phyloP scores from a whole-genome alignment of 1,284 basidiomycete species.

The Cystobasidium pallidum region DNA sequence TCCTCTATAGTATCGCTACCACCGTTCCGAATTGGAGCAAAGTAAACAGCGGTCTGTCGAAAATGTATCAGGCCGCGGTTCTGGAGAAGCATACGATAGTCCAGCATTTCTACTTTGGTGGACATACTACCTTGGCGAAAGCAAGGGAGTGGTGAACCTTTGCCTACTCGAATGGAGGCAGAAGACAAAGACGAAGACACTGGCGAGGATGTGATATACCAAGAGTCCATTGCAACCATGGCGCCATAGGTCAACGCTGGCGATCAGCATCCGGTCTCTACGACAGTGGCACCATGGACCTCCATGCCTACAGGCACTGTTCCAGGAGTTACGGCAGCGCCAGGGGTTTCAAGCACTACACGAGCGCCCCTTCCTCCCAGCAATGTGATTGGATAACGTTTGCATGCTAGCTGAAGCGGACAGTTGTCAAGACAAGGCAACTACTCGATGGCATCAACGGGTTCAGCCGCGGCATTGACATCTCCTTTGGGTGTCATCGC shows the following conservation, averaged over 20 bases:
- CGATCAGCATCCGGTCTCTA: constrained; percentile 13
- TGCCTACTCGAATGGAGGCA: constrained; percentile 45
- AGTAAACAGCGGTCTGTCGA: constrained; percentile 83
- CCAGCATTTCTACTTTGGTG: constrained; percentile 87
- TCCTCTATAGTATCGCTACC: constrained; percentile 80
- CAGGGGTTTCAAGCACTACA: neutral
- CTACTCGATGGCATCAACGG: constrained; percentile 23
- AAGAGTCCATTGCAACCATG: neutral
- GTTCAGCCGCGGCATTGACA: constrained; percentile 28
- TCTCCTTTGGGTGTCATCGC: constrained; percentile 34
- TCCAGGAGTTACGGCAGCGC: constrained; percentile 25
- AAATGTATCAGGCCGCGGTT: constrained; percentile 98
- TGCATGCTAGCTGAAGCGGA: neutral
- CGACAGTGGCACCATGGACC: constrained; percentile 16
- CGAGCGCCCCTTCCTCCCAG: neutral
- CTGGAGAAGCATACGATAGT: constrained; percentile 93
- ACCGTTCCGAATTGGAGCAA: constrained; percentile 86
- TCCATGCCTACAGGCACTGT: constrained; percentile 11
- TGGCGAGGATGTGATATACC: neutral
- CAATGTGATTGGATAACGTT: neutral
- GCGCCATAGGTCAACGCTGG: constrained; percentile 18
- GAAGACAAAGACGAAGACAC: constrained; percentile 28
- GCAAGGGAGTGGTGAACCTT: constrained; percentile 16
- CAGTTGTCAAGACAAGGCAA: neutral
- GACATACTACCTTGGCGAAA: constrained; percentile 46